Base-by-base conservation (phyloP, 1,139 yeast genomes). In the Debaryomycetaceae sp. region DNA sequence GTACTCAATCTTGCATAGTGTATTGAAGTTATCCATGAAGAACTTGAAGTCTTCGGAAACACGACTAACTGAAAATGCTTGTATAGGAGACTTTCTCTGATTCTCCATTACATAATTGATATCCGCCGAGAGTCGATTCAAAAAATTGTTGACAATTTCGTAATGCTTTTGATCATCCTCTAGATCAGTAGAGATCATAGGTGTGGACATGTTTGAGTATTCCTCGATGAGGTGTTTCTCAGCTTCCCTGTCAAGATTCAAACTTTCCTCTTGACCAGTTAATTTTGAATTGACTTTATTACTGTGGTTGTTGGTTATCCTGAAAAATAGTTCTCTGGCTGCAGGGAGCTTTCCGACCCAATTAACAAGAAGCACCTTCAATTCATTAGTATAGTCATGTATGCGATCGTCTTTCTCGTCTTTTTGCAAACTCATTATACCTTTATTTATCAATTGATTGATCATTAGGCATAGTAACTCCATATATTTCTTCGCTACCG, bases 391-490 rank as follows among this genome's bases (percentile, higher is more conserved):
- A 51, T 78, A 81, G 49, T 81, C 85, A 38, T 67, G 63, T 33
- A 65, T 56, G 34, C 63, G 66, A 4, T 51, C 53, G 4, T 48
- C 52, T 1, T 66, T 65, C 8, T 41, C 27, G 7, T 36, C 41
- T 42, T 59, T 58, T 9, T 65, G 63, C 36, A 80, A 59, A 37
- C 69, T 68, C 38, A 84, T 72, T 20, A 78, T 60, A 0, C 71
- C 72, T 42, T 72, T 63, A 13, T 63, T 63, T 13, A 80, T 66
- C 43, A 81, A 65, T 38, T 76, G 78, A 37, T 71, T 72, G 11
- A 84, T 68, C 85, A 85, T 79, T 39, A 83, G 59, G 60, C 90
- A 84, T 24, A 83, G 72, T 38, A 83, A 58, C 44, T 70, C 70
- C 58, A 85, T 72, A 46, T 73, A 62, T 49, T 79, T 83, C 50